Percentiles rank a stretch among this genome's conserved stretches.
These are phyloP conservation scores for Aspergillus incahuasiensis DNA, from an alignment of 495 filamentous ascomycete genomes.

Conservation along the genomic window DNA sequence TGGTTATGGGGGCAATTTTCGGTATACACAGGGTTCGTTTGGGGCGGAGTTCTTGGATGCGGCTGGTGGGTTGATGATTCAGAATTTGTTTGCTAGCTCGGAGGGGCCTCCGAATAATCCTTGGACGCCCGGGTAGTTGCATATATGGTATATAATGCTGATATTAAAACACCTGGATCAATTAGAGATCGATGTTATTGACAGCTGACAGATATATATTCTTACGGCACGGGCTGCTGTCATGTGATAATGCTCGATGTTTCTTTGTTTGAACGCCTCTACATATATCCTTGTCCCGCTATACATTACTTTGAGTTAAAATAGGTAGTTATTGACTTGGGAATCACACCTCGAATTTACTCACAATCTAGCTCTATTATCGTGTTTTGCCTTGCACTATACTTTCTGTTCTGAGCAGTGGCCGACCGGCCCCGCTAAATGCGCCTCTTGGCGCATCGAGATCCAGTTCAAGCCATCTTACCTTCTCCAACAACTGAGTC, in stretches of 20 bases:
- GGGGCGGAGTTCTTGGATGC: slow-evolving; percentile 21
- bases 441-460: neutral
- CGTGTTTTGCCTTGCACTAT: too few species aligned
- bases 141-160: too few species aligned
- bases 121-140: neutral
- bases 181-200: neutral
- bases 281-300: too few species aligned
- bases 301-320: too few species aligned
- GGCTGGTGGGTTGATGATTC: slow-evolving; percentile 23
- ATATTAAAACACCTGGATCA: too few species aligned
- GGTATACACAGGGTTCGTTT: slow-evolving; percentile 14
- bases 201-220: neutral
- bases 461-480: slow-evolving; percentile 1
- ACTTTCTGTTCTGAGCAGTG: neutral
- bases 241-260: too few species aligned
- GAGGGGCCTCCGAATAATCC: slow-evolving; percentile 5
- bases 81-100: slow-evolving; percentile 16
- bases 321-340: too few species aligned
- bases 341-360: too few species aligned
- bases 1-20: slow-evolving; percentile 9
- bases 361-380: too few species aligned
- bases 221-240: too few species aligned
- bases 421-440: neutral
- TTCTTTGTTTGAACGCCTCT: neutral
- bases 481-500: neutral